Conservation (phyloP, 495 filamentous ascomycete species). For the Aspergillus bertholletiae region DNA sequence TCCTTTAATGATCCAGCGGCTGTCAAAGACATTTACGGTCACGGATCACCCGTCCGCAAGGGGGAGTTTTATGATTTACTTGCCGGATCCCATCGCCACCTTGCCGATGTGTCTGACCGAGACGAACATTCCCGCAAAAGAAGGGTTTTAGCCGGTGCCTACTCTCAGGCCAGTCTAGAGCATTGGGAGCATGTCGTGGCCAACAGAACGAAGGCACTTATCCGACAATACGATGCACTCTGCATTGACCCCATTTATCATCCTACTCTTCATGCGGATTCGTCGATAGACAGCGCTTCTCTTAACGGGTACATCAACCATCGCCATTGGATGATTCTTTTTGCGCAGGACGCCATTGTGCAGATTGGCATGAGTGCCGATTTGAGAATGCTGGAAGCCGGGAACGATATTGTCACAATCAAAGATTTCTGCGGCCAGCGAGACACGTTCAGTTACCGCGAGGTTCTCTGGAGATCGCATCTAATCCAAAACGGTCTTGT, state of each 20-base stretch:
- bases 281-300: too few relatives aligned
- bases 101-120: constrained; percentile 29
- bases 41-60: constrained; percentile 38
- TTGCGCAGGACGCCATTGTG: constrained; percentile 36
- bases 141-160: constrained; percentile 34
- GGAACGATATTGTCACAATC: constrained; percentile 26
- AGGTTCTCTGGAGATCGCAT: not conserved
- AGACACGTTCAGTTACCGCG: too few relatives aligned
- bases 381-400: constrained; percentile 37
- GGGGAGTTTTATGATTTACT: constrained; percentile 31
- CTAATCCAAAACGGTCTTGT: not conserved
- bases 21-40: constrained; percentile 48
- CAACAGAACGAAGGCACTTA: too few relatives aligned
- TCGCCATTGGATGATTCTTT: constrained; percentile 9
- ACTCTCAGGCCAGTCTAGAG: constrained; percentile 39
- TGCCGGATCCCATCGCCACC: constrained; percentile 27
- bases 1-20: constrained; percentile 33
- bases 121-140: constrained; percentile 33
- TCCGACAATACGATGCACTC: too few relatives aligned
- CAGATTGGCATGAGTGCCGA: constrained; percentile 35
- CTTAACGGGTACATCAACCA: too few relatives aligned
- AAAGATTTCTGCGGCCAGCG: constrained; percentile 21
- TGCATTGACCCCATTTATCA: too few relatives aligned
- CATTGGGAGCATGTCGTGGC: constrained; percentile 44
- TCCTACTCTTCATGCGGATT: too few relatives aligned